These are phyloP conservation scores for Paratinospora sagittata DNA, from an alignment of 164 flowering plant genomes.

Conservation along the genomic window DNA sequence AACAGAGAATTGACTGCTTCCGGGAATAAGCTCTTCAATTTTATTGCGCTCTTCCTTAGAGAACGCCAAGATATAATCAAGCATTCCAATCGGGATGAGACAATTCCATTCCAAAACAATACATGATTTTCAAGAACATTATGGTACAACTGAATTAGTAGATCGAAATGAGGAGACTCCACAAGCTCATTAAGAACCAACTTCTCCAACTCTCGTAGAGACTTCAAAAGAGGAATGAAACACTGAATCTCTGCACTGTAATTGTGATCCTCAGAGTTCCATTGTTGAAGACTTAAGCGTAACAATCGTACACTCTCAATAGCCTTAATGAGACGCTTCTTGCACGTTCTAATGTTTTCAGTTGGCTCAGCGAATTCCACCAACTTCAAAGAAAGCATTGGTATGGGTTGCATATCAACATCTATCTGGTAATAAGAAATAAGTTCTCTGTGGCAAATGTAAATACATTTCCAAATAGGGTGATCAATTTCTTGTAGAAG, in stretches of 20 bases:
- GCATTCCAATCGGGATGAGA: constrained; percentile 27
- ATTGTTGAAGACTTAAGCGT: constrained; percentile 52
- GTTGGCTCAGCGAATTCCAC: constrained; percentile 28
- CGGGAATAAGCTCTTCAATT: constrained; percentile 38
- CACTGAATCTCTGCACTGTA: constrained; percentile 13
- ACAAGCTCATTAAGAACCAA: constrained; percentile 45
- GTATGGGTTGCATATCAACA: constrained; percentile 28
- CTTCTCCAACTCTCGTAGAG: constrained; percentile 52
- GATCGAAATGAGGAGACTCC: constrained; percentile 43
- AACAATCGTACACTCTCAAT: constrained; percentile 39
- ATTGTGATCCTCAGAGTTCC: constrained; percentile 36
- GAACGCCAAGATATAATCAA: constrained; percentile 48
- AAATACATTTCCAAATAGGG: constrained; percentile 58
- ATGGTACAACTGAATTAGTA: constrained; percentile 33
- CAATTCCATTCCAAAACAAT: constrained; percentile 46
- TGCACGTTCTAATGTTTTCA: constrained; percentile 11
- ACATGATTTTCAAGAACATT: constrained; percentile 60
- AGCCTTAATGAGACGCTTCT: constrained; percentile 38
- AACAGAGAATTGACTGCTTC: constrained; percentile 32
- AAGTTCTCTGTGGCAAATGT: constrained; percentile 31
- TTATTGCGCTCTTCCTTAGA: constrained; percentile 42
- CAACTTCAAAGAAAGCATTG: constrained; percentile 55
- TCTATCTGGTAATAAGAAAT: constrained; percentile 22
- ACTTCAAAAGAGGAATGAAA: constrained; percentile 32
- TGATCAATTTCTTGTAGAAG: constrained; percentile 43